Base-by-base conservation (phyloP, 306 rosid genomes). In the Cicer judaicum region DNA sequence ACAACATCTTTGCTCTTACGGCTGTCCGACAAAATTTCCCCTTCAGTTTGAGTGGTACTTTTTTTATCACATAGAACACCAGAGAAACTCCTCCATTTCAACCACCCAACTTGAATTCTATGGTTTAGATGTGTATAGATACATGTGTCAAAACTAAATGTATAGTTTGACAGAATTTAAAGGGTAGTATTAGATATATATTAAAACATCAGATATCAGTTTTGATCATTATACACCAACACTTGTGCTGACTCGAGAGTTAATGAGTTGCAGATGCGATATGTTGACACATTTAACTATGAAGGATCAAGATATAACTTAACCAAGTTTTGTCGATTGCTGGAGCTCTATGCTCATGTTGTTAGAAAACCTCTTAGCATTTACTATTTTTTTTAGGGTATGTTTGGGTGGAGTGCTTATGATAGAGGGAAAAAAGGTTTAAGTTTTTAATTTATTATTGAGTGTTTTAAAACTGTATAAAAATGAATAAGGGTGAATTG, bases 291-390 rank as follows among this genome's bases (percentile, higher is more conserved):
- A 56, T 55, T 41, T 71, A 19, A 55, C 21, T 61, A 39, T 1
- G 39, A 64, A 47, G 46, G 55, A 53, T 40, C 54, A 64, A 75
- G 73, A 34, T 40, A 10, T 59, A 47, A n/a, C 75, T 77, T n/a
- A 10, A 6, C 15, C 46, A 10, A 66, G 41, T 66, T 13, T 24
- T 29, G 42, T 11, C 10, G 24, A 24, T 76, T 55, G 47, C 62
- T 11, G 18, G 70, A 64, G 52, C 24, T 38, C 49, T 61, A 62
- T 64, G 59, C 38, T 76, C 24, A 49, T 50, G 62, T 48, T 62
- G 48, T 43, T 49, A 50, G 47, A 42, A 59, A 48, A 65, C 50
- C 67, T 71, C 43, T 64, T 24, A 2, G 39, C 42, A 50, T 71
- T 49, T 47, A 11, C 75, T 57, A 40, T 14, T 56, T 56, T 56